Evolutionary conservation across 805 yeast genomes (phyloP), one percentile per base, ranked within the genome.

Genomic region (Saccharomyces eubayanus): DNA sequence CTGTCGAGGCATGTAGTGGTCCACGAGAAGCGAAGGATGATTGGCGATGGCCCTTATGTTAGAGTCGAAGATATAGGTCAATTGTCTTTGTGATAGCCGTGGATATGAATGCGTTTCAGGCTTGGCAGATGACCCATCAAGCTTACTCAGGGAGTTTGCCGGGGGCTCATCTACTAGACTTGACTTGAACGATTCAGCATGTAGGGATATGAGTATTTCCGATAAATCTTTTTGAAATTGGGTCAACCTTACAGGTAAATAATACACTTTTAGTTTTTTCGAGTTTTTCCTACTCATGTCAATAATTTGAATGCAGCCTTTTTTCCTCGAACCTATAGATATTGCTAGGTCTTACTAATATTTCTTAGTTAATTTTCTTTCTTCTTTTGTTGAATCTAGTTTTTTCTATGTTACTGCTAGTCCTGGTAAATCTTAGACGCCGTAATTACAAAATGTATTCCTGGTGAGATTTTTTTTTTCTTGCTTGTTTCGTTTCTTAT

Each of bases 1-100:
- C 53, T 83, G 84, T 59, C 82, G 81, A 6, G 94, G 90, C 66
- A 86, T 82, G 60, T 81, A 87, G 66, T 87, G 94, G 59, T 85
- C 87, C 30, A 87, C 91, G 46, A 87, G 65, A 43, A 87, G 69
- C 46, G 85, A 81, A 2, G 92, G 89, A 67, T 87, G 91, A 60
- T 78, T 82, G 2, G 78, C 72, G 0, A 83, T 69, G n/a, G 77
- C 75, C 40, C 73, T 62, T 4, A 84, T 63, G 59, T 78, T 82
- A 6, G 61, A 57, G 47, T 64, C 62, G 5, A 68, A 59, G 55
- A 67, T 52, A 46, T 62, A 63, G 20, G 61, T 63, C 53, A 68
- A 50, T 53, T 68, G 71, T 28, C 47, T 73, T 66, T 53, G 79
- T 63, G 53, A 80, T 60, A 45, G 72, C 66, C 52, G 36, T 11